A percentile compares a stretch with the other conserved stretches of the same genome.
Conservation (phyloP, 805 yeast genomes). For the Wickerhamiella bombiphila region DNA sequence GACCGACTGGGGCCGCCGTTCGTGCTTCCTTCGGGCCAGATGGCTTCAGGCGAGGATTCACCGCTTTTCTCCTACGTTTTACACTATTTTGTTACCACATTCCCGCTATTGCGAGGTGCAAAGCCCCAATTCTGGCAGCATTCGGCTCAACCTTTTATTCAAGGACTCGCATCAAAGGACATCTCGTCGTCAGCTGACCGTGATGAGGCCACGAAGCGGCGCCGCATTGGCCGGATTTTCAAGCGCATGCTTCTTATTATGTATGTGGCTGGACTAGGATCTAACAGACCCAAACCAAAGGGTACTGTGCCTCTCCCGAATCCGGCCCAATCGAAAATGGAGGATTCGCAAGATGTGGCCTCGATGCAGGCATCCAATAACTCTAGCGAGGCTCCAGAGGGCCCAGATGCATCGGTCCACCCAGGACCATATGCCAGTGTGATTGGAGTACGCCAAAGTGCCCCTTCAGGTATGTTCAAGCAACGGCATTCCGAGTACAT, state of each 20-base stretch:
- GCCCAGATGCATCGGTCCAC: constrained; percentile 19
- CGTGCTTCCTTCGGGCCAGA: constrained; percentile 30
- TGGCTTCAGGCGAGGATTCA: constrained; percentile 27
- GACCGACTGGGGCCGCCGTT: constrained; percentile 71
- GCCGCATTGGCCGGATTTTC: constrained; percentile 46
- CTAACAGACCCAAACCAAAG: constrained; percentile 33
- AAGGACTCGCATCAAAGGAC: constrained; percentile 56
- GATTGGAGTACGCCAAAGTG: constrained; percentile 39
- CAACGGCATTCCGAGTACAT: constrained; percentile 22
- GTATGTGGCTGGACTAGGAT: constrained; percentile 60
- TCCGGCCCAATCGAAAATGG: constrained; percentile 9
- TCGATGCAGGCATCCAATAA: not conserved
- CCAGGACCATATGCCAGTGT: constrained; percentile 55
- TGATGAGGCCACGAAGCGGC: constrained; percentile 57
- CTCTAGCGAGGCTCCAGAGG: not conserved
- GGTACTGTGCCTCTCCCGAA: constrained; percentile 15
- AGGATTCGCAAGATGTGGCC: not conserved
- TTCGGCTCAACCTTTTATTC: constrained; percentile 69
- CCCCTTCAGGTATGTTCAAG: constrained; percentile 19
- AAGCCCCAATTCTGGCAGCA: constrained; percentile 62
- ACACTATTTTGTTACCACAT: constrained; percentile 42
- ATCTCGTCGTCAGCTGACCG: constrained; percentile 65
- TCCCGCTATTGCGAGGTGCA: constrained; percentile 47
- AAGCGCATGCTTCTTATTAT: constrained; percentile 48
- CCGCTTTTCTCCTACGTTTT: constrained; percentile 62